Evolutionary conservation across 257 asterid species (phyloP).

Genomic region (Fraxinus anomala): DNA sequence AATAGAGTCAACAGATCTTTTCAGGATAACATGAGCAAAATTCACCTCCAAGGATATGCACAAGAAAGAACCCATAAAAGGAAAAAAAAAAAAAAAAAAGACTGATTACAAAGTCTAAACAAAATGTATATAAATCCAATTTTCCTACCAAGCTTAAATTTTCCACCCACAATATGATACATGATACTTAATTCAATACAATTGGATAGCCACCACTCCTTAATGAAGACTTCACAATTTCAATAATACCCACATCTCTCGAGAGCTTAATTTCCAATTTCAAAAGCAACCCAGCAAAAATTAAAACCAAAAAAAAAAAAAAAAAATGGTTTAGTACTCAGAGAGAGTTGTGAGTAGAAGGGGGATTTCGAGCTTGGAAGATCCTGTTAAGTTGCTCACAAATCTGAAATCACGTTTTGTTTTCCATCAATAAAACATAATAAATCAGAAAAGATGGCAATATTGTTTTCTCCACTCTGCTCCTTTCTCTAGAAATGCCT

Average conservation of each 20-base stretch:
- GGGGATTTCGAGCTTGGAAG: constrained; percentile 65
- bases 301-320: background rate
- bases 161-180: constrained; percentile 87
- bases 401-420: constrained; percentile 45
- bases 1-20: constrained; percentile 1
- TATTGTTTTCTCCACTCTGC: too few relatives aligned
- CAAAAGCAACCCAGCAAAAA: background rate
- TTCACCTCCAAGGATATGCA: background rate
- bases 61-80: constrained; percentile 6
- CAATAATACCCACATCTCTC: too few relatives aligned
- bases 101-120: background rate
- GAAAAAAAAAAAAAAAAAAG: constrained; percentile 9
- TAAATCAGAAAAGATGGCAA: background rate
- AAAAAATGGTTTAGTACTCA: constrained; percentile 15
- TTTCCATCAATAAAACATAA: background rate
- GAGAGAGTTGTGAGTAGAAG: constrained; percentile 49
- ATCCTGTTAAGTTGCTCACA: constrained; percentile 78
- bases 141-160: constrained; percentile 76
- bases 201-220: too few relatives aligned
- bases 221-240: too few relatives aligned
- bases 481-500: too few relatives aligned
- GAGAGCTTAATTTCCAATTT: too few relatives aligned
- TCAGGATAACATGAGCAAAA: background rate
- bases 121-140: constrained; percentile 63
- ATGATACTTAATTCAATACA: constrained; percentile 32